A percentile compares a stretch with the other conserved stretches of the same genome.
phyloP scores from a whole-genome alignment of 2,329 filamentous ascomycete species.

The Mycosphaerelloides madeirae region DNA sequence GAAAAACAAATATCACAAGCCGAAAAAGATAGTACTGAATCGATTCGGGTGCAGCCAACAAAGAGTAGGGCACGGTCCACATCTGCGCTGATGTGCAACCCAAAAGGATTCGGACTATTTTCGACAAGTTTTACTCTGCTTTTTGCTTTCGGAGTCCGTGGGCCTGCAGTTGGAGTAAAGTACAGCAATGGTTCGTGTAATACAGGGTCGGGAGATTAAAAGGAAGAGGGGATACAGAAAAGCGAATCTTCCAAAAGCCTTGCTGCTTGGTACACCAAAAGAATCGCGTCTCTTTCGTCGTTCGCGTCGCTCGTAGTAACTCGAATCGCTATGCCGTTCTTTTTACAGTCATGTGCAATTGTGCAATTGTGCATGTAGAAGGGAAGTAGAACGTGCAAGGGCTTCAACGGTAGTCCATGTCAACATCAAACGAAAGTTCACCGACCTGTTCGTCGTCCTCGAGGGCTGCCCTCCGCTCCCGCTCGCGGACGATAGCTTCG shows the following conservation, averaged over 20 bases:
- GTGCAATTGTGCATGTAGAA: neutral
- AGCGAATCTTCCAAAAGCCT: neutral
- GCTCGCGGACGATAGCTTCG: slow-evolving; percentile 18
- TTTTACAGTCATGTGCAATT: neutral
- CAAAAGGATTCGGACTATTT: too few relatives aligned
- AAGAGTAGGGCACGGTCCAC: slow-evolving; percentile 3
- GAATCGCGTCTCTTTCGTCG: neutral
- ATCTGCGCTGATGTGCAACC: neutral
- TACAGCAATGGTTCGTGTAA: neutral
- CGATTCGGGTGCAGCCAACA: neutral
- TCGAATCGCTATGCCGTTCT: neutral
- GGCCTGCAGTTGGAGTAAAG: neutral
- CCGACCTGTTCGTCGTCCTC: slow-evolving; percentile 60
- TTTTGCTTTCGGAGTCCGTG: neutral
- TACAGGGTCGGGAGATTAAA: too few relatives aligned
- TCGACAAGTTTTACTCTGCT: too few relatives aligned
- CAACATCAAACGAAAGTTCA: slow-evolving; percentile 59
- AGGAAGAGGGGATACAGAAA: too few relatives aligned
- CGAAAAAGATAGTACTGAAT: neutral
- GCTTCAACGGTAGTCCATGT: slow-evolving; percentile 55
- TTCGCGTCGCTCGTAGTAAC: too few relatives aligned
- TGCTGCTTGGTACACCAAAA: neutral
- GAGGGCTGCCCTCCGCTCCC: slow-evolving; percentile 33
- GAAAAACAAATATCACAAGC: neutral
- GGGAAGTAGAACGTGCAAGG: neutral